Evolutionary conservation across 768 basidiomycete genomes (phyloP).

Genomic region (Boletus pseudo-olivaceus): DNA sequence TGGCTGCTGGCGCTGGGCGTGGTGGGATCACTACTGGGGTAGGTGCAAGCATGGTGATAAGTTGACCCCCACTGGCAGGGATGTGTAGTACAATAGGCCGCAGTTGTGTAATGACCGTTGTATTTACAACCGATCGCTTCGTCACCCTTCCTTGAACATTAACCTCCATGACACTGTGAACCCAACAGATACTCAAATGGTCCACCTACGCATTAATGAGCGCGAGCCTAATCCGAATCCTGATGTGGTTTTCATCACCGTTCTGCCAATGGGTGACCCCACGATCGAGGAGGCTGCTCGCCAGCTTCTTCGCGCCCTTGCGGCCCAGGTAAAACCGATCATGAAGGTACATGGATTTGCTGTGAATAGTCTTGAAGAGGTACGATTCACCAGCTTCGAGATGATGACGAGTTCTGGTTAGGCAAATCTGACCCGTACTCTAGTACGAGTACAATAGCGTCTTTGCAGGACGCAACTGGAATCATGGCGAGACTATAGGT

Average conservation of each 20-base stretch:
- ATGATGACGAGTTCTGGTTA: neutral
- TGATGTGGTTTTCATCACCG: conserved; percentile 70
- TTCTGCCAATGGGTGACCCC: conserved; percentile 42
- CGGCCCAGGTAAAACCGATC: conserved; percentile 77
- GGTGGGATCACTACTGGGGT: conserved; percentile 21
- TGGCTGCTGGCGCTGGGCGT: conserved; percentile 28
- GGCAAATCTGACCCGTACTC: neutral
- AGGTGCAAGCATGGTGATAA: conserved; percentile 18
- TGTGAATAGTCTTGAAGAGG: conserved; percentile 83
- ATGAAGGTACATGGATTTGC: conserved; percentile 78
- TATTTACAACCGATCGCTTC: neutral
- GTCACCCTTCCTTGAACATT: neutral
- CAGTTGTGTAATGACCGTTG: neutral
- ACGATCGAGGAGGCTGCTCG: conserved; percentile 58
- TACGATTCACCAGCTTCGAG: conserved; percentile 24
- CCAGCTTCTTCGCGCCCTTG: conserved; percentile 72
- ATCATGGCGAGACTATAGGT: conserved; percentile 78
- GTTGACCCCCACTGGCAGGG: conserved; percentile 5
- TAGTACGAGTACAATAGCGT: conserved; percentile 79
- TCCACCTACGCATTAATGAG: conserved; percentile 70
- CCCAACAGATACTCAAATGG: conserved; percentile 38
- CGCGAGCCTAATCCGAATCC: conserved; percentile 70
- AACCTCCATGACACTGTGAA: neutral
- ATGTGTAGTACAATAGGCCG: neutral
- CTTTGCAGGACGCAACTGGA: conserved; percentile 85